These are phyloP conservation scores for Bretziella fagacearum DNA, from an alignment of 2,329 filamentous ascomycete species.

Conservation along the genomic window DNA sequence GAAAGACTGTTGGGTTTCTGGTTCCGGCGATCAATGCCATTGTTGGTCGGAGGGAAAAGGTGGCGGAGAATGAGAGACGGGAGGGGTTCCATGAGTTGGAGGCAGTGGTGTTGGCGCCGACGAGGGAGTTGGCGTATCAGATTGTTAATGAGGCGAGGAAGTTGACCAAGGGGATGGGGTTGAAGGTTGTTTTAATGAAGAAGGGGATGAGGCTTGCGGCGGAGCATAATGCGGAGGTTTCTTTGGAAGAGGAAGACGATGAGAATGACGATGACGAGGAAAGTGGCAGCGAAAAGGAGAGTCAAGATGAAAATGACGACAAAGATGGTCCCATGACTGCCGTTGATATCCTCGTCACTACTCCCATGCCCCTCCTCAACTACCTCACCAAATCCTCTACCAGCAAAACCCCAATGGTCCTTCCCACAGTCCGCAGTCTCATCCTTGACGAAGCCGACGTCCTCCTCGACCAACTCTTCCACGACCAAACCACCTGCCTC, in stretches of 20 bases:
- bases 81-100: constrained; percentile 34
- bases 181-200: constrained; percentile 66
- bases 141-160: constrained; percentile 79
- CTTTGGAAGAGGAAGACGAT: constrained; percentile 23
- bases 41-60: constrained; percentile 33
- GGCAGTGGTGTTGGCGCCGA: constrained; percentile 59
- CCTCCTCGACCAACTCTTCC: constrained; percentile 77
- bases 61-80: constrained; percentile 22
- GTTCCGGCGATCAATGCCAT: constrained; percentile 72
- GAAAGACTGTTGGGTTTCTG: constrained; percentile 87
- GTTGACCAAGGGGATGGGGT: constrained; percentile 54
- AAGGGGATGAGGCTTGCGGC: constrained; percentile 60
- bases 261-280: constrained; percentile 24
- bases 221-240: constrained; percentile 24
- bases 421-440: constrained; percentile 55
- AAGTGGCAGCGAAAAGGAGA: constrained; percentile 15
- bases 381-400: constrained; percentile 33
- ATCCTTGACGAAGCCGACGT: constrained; percentile 92
- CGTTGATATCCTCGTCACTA: constrained; percentile 26
- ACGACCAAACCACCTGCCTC: constrained; percentile 69
- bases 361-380: constrained; percentile 51
- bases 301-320: constrained; percentile 12
- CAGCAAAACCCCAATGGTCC: constrained; percentile 25
- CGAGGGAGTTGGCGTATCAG: constrained; percentile 60
- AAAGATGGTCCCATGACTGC: constrained; percentile 17